These are phyloP conservation scores for Elaeagnus macrophylla DNA, from an alignment of 306 rosid species.

Conservation along the genomic window DNA sequence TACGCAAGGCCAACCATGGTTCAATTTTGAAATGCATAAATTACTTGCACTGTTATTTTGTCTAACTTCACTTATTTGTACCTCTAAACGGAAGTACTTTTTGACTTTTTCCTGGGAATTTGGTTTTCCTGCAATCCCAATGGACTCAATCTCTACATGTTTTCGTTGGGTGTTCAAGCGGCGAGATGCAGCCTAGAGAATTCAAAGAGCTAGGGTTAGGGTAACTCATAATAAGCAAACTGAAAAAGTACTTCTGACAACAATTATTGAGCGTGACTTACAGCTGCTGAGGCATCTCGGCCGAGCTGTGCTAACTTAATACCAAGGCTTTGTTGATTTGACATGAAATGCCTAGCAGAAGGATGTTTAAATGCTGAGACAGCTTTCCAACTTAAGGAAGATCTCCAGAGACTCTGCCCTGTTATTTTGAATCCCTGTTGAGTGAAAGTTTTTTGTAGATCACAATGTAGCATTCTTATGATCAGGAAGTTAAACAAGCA, in stretches of 20 bases:
- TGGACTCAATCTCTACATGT: constrained; percentile 45
- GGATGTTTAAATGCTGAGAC: constrained; percentile 35
- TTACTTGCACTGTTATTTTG: too few relatives aligned
- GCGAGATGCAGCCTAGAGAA: constrained; percentile 38
- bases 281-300: constrained; percentile 52
- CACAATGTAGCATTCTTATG: not conserved
- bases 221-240: too few relatives aligned
- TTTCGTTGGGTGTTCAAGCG: constrained; percentile 31
- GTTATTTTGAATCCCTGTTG: constrained; percentile 51
- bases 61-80: constrained; percentile 4
- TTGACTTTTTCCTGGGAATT: constrained; percentile 28
- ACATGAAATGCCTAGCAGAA: constrained; percentile 33
- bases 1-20: not conserved
- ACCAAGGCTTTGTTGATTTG: constrained; percentile 50
- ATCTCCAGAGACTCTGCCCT: constrained; percentile 36
- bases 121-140: constrained; percentile 35
- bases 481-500: too few relatives aligned
- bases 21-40: not conserved
- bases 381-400: constrained; percentile 43
- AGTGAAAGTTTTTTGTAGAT: constrained; percentile 4
- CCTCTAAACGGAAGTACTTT: constrained; percentile 43
- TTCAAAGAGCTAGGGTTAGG: constrained; percentile 2
- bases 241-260: not conserved
- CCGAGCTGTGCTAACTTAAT: constrained; percentile 44
- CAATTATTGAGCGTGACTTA: constrained; percentile 16